Evolutionary conservation across 495 filamentous ascomycete species (phyloP).

Genomic region (Aspergillus campestris): DNA sequence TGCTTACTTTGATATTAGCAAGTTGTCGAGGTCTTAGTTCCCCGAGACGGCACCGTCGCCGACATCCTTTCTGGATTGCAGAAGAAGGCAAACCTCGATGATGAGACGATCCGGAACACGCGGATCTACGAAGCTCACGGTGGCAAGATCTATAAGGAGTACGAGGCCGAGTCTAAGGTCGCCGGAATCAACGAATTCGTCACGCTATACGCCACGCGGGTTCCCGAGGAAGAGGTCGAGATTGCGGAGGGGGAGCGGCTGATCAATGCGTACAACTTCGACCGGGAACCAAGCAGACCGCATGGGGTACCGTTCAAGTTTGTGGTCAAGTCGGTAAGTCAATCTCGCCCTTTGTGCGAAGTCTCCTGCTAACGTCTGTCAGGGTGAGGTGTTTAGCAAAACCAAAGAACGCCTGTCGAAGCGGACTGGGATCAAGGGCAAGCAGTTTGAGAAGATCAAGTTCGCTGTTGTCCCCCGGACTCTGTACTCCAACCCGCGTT

Average conservation of each 20-base stretch:
- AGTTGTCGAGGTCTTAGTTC: slow-evolving; percentile 67
- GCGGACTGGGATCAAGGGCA: slow-evolving; percentile 89
- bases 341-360: background rate
- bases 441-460: slow-evolving; percentile 97
- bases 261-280: slow-evolving; percentile 83
- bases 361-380: slow-evolving; percentile 13
- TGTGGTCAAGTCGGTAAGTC: slow-evolving; percentile 68
- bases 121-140: slow-evolving; percentile 71
- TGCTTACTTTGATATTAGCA: slow-evolving; percentile 44
- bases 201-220: slow-evolving; percentile 68
- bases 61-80: slow-evolving; percentile 68
- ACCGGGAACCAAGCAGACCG: slow-evolving; percentile 68
- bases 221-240: slow-evolving; percentile 70
- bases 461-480: slow-evolving; percentile 73
- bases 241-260: slow-evolving; percentile 47
- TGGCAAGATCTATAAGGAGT: slow-evolving; percentile 72
- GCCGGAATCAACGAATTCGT: slow-evolving; percentile 76
- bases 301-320: slow-evolving; percentile 90
- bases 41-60: slow-evolving; percentile 66
- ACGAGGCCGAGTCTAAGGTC: slow-evolving; percentile 54
- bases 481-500: slow-evolving; percentile 64
- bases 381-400: slow-evolving; percentile 82
- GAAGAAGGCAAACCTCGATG: slow-evolving; percentile 70
- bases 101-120: slow-evolving; percentile 59
- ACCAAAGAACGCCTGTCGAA: slow-evolving; percentile 86